phyloP scores from a whole-genome alignment of 1,284 basidiomycete species.

The Rhizoctonia solani region DNA sequence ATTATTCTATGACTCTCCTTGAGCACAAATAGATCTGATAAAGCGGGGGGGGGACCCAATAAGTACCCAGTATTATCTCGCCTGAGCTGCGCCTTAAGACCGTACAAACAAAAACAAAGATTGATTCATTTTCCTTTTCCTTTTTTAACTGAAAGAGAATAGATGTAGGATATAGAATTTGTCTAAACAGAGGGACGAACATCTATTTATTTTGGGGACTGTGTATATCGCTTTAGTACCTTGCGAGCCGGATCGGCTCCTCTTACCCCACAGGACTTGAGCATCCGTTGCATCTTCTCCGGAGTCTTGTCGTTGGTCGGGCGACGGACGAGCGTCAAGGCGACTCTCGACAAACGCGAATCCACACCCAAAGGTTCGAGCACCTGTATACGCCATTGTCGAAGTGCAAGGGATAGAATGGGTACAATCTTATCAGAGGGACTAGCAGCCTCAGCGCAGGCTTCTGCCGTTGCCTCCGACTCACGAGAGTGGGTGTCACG shows the following conservation, averaged over 20 bases:
- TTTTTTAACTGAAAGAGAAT: too few species aligned
- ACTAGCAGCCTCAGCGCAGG: conserved; percentile 37
- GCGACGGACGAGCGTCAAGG: conserved; percentile 9
- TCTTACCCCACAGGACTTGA: conserved; percentile 19
- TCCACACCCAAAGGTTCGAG: conserved; percentile 32
- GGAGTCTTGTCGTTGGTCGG: conserved; percentile 8
- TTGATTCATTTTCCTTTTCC: too few species aligned
- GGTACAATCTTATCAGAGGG: conserved; percentile 36
- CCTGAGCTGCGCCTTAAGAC: too few species aligned
- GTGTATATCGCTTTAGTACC: conserved; percentile 11
- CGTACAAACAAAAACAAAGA: too few species aligned
- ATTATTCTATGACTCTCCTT: too few species aligned
- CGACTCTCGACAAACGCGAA: not conserved
- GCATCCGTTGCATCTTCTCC: conserved; percentile 16
- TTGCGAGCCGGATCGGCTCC: conserved; percentile 19
- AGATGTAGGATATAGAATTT: too few species aligned
- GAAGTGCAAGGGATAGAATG: conserved; percentile 36
- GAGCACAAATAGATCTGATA: too few species aligned
- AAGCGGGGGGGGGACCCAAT: too few species aligned
- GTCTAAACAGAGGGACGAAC: not conserved
- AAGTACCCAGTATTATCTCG: too few species aligned
- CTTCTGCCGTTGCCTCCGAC: conserved; percentile 29
- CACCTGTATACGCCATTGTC: conserved; percentile 37
- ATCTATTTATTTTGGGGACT: conserved; percentile 8
- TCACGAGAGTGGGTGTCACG: not conserved